Evolutionary conservation across 2,329 filamentous ascomycete genomes (phyloP), one percentile per base, ranked within the genome.

Genomic region (Verticillium alfalfae): DNA sequence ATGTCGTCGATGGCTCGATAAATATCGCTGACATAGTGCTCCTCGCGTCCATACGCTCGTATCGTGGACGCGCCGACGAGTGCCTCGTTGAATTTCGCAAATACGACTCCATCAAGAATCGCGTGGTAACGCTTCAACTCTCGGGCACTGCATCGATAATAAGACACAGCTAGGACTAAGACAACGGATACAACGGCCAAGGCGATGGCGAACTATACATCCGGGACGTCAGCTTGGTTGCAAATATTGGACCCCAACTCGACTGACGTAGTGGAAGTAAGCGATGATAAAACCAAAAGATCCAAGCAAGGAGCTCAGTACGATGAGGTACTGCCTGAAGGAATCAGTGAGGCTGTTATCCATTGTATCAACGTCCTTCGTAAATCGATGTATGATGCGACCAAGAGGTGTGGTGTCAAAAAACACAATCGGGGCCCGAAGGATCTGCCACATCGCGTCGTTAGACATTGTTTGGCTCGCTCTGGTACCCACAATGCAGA

Each of bases 361-460:
- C 92, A 98, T 96, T 61, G 94, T 92, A 70, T 97, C 92, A 49
- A 98, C 91, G 70, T 99, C 95, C 67, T 94, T 90, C 36, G 92
- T 96, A 76, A 98, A 98, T 16, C 95, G 91, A 73, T 98, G 98
- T 31, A 92, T 97, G 73, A 98, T 97, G 39, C 94, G 89, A 26
- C 95, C 95, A 1, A 98, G 83, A 0, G 95, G 95, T 0, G 95
- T 98, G 0, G 95, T 98, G 70, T 99, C 95, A 77, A 98, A 98
- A 78, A 98, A 98, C 4, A 91, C 90, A 92, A 89, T 88, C 16
- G 86, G 86, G 2, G 86, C 86, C 34, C 86, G 81, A n/a, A 89
- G 77, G 1, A 95, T 92, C 16, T 91, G 84, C 9, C 82, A 86
- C 69, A 98, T 90, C 6, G 95, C 94, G 41, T 86, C 81, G 37